phyloP scores from a whole-genome alignment of 495 filamentous ascomycete genomes.

The Daldinia loculata region DNA sequence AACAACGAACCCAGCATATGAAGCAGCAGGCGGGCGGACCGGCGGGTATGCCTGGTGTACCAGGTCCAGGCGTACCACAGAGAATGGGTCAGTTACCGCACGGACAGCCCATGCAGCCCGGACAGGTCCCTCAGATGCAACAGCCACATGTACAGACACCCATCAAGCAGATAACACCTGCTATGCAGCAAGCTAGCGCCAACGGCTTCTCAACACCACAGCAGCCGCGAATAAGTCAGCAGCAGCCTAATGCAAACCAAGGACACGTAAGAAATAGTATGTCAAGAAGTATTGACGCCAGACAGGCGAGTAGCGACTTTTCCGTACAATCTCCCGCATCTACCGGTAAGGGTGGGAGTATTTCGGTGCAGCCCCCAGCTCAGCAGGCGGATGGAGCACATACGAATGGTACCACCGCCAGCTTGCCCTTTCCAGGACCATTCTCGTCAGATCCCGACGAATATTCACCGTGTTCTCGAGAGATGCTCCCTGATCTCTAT shows the following conservation, averaged over 20 bases:
- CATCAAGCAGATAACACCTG: constrained; percentile 58
- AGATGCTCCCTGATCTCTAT: constrained; percentile 58
- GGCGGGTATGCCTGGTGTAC: constrained; percentile 53
- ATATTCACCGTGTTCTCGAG: constrained; percentile 70
- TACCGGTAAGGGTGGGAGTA: constrained; percentile 46
- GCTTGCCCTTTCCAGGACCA: constrained; percentile 47
- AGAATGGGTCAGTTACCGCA: constrained; percentile 54
- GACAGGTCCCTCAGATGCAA: constrained; percentile 59
- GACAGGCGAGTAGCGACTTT: constrained; percentile 52
- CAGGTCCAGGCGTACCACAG: constrained; percentile 50
- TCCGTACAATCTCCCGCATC: constrained; percentile 53
- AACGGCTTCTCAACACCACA: constrained; percentile 64
- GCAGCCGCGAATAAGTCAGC: constrained; percentile 50
- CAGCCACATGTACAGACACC: constrained; percentile 57
- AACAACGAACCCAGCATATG: constrained; percentile 67
- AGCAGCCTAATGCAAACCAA: constrained; percentile 45
- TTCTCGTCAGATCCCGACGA: constrained; percentile 53
- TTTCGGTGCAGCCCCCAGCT: constrained; percentile 49
- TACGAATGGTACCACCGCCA: constrained; percentile 33
- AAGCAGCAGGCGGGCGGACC: constrained; percentile 58
- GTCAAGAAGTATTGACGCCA: constrained; percentile 54
- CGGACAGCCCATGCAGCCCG: constrained; percentile 57
- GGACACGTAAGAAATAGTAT: constrained; percentile 52
- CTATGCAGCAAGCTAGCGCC: constrained; percentile 53
- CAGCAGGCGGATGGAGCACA: constrained; percentile 46